Conservation (phyloP, 345 rosid species). For the Turritis glabra region DNA sequence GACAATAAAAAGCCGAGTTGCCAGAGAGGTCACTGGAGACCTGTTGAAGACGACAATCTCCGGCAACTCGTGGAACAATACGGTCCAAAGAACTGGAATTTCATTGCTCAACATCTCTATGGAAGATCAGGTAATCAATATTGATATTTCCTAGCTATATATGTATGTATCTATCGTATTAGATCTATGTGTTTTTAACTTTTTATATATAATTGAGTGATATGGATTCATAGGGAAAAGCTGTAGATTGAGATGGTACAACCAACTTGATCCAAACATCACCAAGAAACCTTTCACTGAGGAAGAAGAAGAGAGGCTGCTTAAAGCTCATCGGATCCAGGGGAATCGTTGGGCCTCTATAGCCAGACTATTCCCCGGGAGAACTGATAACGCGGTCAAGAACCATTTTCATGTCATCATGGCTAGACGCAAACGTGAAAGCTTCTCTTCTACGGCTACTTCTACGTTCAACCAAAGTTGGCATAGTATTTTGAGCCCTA, state of each 20-base stretch:
- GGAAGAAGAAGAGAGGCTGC: slow-evolving; percentile 63
- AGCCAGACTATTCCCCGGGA: slow-evolving; percentile 57
- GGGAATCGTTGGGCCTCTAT: slow-evolving; percentile 71
- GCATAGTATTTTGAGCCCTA: slow-evolving; percentile 23
- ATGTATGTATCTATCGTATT: background rate
- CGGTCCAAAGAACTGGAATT: slow-evolving; percentile 72
- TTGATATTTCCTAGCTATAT: background rate
- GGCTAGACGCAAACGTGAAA: slow-evolving; percentile 62
- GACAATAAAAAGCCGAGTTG: slow-evolving; percentile 44
- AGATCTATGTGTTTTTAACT: slow-evolving; percentile 8
- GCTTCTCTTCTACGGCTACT: slow-evolving; percentile 27
- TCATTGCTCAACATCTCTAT: slow-evolving; percentile 55
- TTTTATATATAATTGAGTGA: background rate
- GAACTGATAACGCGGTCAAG: slow-evolving; percentile 76
- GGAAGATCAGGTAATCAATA: slow-evolving; percentile 57
- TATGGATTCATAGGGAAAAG: slow-evolving; percentile 53
- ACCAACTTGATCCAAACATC: slow-evolving; percentile 75
- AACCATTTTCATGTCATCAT: slow-evolving; percentile 71
- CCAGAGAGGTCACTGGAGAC: slow-evolving; percentile 71
- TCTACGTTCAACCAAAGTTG: slow-evolving; percentile 25
- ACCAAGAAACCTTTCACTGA: slow-evolving; percentile 61
- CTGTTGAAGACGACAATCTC: slow-evolving; percentile 60
- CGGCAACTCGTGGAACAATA: slow-evolving; percentile 51
- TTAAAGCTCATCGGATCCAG: slow-evolving; percentile 57
- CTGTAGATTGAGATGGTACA: slow-evolving; percentile 77